Evolutionary conservation across 352 stramenopile species (phyloP).

Genomic region (Phytophthora sp.): DNA sequence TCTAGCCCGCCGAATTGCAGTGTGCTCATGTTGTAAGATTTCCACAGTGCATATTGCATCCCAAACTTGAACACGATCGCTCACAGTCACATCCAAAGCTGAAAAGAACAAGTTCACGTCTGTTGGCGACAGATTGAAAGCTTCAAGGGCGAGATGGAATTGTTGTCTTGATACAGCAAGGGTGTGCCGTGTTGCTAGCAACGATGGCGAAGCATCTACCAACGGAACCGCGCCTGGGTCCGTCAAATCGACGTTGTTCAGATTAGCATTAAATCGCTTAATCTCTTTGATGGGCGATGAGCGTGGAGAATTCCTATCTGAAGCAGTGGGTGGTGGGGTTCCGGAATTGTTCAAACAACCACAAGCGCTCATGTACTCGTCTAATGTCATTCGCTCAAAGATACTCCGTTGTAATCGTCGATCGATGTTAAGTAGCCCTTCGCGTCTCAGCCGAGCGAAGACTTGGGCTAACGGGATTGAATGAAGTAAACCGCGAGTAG

Average conservation of each 20-base stretch:
- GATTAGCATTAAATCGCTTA: constrained; percentile 19
- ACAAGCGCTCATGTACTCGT: constrained; percentile 75
- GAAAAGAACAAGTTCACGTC: constrained; percentile 76
- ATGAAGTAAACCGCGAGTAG: constrained; percentile 30
- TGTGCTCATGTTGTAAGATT: constrained; percentile 51
- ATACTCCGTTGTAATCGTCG: constrained; percentile 38
- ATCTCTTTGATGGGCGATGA: constrained; percentile 16
- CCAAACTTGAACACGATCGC: constrained; percentile 58
- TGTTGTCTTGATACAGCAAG: constrained; percentile 63
- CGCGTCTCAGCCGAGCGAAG: constrained; percentile 57
- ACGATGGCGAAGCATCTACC: constrained; percentile 26
- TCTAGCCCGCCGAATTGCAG: constrained; percentile 48
- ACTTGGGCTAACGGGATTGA: constrained; percentile 53
- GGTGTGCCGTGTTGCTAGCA: constrained; percentile 27
- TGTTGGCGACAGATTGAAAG: constrained; percentile 44
- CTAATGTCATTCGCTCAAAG: constrained; percentile 58
- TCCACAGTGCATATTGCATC: constrained; percentile 50
- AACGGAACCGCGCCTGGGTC: not conserved
- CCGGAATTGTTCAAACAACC: constrained; percentile 25
- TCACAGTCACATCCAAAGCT: constrained; percentile 55
- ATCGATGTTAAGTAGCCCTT: constrained; percentile 59
- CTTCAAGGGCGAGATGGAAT: constrained; percentile 62
- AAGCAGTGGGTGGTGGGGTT: not conserved
- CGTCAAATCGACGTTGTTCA: not conserved
- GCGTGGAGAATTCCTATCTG: constrained; percentile 1